Percentiles rank a stretch among this genome's conserved stretches.
phyloP scores from a whole-genome alignment of 129 eudicot genomes.

The Saussurea involucrata region DNA sequence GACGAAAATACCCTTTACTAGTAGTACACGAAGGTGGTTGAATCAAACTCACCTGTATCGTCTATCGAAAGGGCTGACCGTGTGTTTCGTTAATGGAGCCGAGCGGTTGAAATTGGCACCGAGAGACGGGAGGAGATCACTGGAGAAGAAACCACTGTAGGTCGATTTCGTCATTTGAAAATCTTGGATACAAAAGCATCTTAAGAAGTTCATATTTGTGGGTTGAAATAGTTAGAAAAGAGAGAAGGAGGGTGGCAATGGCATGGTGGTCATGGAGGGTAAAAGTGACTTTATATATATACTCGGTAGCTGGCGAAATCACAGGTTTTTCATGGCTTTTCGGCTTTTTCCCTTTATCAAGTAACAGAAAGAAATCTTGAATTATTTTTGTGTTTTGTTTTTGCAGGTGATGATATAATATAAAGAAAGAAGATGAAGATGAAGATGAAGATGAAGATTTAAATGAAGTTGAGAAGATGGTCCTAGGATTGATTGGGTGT shows the following conservation, averaged over 20 bases:
- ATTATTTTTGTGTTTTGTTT: no score
- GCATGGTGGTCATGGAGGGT: constrained; percentile 19
- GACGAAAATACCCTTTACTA: not conserved
- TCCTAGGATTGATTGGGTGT: constrained; percentile 27
- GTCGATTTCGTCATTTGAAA: constrained; percentile 32
- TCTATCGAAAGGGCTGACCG: constrained; percentile 69
- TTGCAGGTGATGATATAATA: not conserved
- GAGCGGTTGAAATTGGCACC: constrained; percentile 67
- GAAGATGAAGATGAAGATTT: not conserved
- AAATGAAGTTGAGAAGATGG: constrained; percentile 17
- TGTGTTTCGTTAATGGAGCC: constrained; percentile 31
- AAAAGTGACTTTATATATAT: constrained; percentile 40
- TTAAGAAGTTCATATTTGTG: constrained; percentile 35
- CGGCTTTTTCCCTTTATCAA: constrained; percentile 24
- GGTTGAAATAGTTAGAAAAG: constrained; percentile 2
- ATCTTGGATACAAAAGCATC: constrained; percentile 58
- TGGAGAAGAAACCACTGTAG: constrained; percentile 64
- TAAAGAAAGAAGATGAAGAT: not conserved
- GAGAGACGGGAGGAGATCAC: constrained; percentile 85
- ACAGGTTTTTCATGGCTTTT: constrained; percentile 20
- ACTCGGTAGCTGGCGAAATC: constrained; percentile 34
- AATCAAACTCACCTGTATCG: constrained; percentile 59
- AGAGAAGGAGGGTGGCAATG: constrained; percentile 10
- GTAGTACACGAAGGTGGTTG: not conserved
- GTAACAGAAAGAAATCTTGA: constrained; percentile 2